A percentile compares a stretch with the other conserved stretches of the same genome.
Conservation (phyloP, 2,329 filamentous ascomycete species). For the Colletotrichum sp. region DNA sequence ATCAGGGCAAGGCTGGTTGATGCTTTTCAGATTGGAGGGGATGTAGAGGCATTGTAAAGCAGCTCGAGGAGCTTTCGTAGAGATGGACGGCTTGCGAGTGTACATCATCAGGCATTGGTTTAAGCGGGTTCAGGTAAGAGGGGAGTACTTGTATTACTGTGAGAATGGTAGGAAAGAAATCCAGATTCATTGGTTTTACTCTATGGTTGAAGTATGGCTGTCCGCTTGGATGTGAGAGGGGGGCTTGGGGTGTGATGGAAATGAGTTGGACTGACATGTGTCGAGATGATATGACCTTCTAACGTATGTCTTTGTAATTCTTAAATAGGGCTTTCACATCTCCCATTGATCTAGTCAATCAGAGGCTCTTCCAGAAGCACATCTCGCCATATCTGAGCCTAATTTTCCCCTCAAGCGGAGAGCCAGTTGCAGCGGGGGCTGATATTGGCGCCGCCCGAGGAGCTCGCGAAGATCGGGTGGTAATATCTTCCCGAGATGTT, state of each 20-base stretch:
- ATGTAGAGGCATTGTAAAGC: background rate
- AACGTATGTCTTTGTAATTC: background rate
- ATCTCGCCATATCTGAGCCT: background rate
- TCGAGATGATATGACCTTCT: background rate
- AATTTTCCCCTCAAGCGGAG: background rate
- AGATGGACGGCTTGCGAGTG: background rate
- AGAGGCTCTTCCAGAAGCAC: too few species aligned
- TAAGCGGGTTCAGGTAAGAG: background rate
- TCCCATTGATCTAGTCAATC: too few species aligned
- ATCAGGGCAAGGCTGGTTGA: background rate
- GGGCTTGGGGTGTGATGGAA: background rate
- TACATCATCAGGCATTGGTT: background rate
- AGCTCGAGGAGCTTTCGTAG: background rate
- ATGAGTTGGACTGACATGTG: background rate
- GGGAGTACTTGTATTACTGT: background rate
- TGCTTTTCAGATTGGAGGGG: background rate
- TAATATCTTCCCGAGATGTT: background rate
- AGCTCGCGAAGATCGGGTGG: background rate
- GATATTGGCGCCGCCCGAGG: background rate
- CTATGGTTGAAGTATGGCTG: background rate
- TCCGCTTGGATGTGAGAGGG: background rate
- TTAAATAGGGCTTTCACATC: background rate
- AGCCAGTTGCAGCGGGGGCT: background rate
- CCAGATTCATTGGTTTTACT: background rate
- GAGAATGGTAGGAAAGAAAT: background rate